Evolutionary conservation across 139 green algal genomes (phyloP), one percentile per base, ranked within the genome.

Genomic region (Micractinium conductrix): DNA sequence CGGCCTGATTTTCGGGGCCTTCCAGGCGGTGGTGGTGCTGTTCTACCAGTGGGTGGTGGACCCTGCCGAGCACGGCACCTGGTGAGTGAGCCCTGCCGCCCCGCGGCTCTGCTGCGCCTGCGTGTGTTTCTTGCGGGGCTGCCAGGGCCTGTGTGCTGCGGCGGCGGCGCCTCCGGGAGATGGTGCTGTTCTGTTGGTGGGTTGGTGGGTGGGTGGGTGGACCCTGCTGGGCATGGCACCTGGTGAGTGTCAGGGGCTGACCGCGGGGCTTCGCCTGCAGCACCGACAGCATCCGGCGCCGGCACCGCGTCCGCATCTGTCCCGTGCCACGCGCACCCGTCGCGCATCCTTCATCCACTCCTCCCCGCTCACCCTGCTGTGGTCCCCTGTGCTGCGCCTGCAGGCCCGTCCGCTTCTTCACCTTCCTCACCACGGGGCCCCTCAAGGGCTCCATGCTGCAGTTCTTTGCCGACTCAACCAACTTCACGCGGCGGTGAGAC

Each of bases 11-110:
- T 63, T 92, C 43, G 94, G 94, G 21, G 73, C 93, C 28, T 87
- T 91, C 55, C 91, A 93, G 65, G 89, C 88, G 1, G 75, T 86
- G 40, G 88, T 97, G 67, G 75, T 97, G 33, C 86, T 96, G 48
- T 92, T 95, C 68, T 98, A 97, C 81, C 91, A 96, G 86, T 93
- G 88, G 83, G 84, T 97, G 55, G 91, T 98, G 58, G 95, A 98
- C 88, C 94, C 94, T 10, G 93, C 94, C 9, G 86, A 91, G 2
- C 88, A 92, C 17, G 87, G 89, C 68, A 91, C 87, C 30, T 85
- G 92, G 86, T 85, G 65, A 65, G 81, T 30, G 72, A 37, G 70
- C n/a, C n/a, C n/a, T n/a, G n/a, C n/a, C n/a, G n/a, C n/a, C n/a
- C n/a, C n/a, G n/a, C n/a, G n/a, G n/a, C n/a, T n/a, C n/a, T n/a